Evolutionary conservation across 1,284 basidiomycete species (phyloP), one percentile per base, ranked within the genome.

Genomic region (Athelia sp.): DNA sequence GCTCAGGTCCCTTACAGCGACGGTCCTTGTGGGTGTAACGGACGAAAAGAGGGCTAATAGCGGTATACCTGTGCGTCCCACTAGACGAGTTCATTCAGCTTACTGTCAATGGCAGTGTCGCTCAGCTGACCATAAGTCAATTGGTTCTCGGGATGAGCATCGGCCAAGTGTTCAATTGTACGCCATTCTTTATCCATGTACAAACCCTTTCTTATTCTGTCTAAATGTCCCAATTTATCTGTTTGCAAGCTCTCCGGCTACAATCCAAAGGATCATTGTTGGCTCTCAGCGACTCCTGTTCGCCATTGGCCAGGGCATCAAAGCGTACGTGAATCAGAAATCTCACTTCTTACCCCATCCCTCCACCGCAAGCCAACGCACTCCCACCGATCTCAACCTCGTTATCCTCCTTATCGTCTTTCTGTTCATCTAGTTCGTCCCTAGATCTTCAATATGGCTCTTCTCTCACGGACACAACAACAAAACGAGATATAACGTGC

Each of bases 381-480:
- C 49, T 22, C 50, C 50, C 14, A 52, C 49, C 23, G 50, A 47
- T n/a, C 26, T 50, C 42, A 46, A 35, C 49, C 18, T 36, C 19
- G 31, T 35, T 17, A 40, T 40, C 36, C 36, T n/a, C 6, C 36
- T 40, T n/a, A n/a, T 40, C 8, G 36, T 40, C 36, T 40, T 83
- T 18, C 51, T 52, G 13, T 77, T 76, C 56, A 64, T 78, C 45
- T 71, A 61, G 52, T 72, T 78, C 56, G 68, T 81, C 2, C 81
- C 81, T 2, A 78, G 82, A 58, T 80, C 77, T 1, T 82, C 82
- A 34, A 74, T 82, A 54, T 84, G 78, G 78, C 68, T 84, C 10
- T 64, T 83, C 43, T 73, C 74, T 15, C 74, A 73, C 46, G 78
- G 76, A 13, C 66, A 75, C 14, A 63, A 64, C 3, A 69, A 74